Evolutionary conservation across 2,329 filamentous ascomycete species (phyloP), one percentile per base, ranked within the genome.

Genomic region (Trichoderma cornu-damae): DNA sequence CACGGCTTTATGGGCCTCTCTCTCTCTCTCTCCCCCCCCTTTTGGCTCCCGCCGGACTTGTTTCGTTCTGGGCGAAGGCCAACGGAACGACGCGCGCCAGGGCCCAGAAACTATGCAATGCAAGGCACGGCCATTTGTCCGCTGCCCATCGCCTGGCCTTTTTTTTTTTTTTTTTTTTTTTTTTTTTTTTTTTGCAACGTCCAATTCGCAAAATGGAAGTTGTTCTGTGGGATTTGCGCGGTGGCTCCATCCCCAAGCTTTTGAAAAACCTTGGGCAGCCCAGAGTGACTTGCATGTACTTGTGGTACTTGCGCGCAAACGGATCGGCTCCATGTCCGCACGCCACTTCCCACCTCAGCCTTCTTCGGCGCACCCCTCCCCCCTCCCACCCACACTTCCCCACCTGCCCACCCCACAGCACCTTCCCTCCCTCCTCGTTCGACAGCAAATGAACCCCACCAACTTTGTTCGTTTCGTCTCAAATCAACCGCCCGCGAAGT

Each of bases 201-300:
- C 26, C 43, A 32, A n/a, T 32, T 47, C 32, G 43, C 26, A 32
- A 14, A 20, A 6, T n/a, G n/a, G n/a, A n/a, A n/a, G n/a, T n/a
- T n/a, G n/a, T n/a, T 18, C 4, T 42, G 26, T 20, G 43, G 43
- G n/a, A 28, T 46, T n/a, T n/a, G n/a, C n/a, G 30, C 16, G 26
- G 46, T 20, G 26, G 46, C 16, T 34, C 28, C 18, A 35, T 16
- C 16, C 3, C 28, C 7, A 46, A 14, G 11, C 20, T n/a, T n/a
- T n/a, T n/a, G n/a, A n/a, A n/a, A n/a, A n/a, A n/a, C n/a, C n/a
- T n/a, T n/a, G 30, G 14, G 5, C 5, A 43, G 50, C 50, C 38
- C 50, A 35, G 43, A 48, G 52, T 56, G 52, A 56, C 52, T 56
- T 56, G 52, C 52, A 56, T 47, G 24, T 56, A 56, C 52, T 48